phyloP scores from a whole-genome alignment of 805 yeast species.

The Pichia gijzeniarum region DNA sequence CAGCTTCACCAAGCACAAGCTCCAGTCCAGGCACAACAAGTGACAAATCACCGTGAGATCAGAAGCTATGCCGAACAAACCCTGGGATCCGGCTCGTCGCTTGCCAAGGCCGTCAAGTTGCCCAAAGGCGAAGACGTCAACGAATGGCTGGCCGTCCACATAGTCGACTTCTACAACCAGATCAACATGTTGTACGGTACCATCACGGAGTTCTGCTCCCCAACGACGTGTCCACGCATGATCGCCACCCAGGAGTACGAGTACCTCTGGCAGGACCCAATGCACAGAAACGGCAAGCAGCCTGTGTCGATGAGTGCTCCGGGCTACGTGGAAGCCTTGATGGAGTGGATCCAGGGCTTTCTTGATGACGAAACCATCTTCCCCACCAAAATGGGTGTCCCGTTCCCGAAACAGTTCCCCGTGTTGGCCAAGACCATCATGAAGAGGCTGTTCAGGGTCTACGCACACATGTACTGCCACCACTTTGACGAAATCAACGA shows the following conservation, averaged over 20 bases:
- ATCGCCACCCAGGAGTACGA: slow-evolving; percentile 96
- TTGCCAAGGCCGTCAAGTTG: slow-evolving; percentile 86
- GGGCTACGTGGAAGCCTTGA: slow-evolving; percentile 84
- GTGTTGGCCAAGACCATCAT: slow-evolving; percentile 77
- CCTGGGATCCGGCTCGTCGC: slow-evolving; percentile 83
- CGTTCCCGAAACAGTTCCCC: slow-evolving; percentile 81
- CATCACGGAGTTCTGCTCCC: slow-evolving; percentile 94
- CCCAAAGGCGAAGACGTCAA: slow-evolving; percentile 88
- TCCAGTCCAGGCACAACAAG: slow-evolving; percentile 17
- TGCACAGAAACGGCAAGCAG: slow-evolving; percentile 43
- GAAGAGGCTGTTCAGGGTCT: slow-evolving; percentile 86
- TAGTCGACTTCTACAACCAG: slow-evolving; percentile 95
- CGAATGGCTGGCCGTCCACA: slow-evolving; percentile 97
- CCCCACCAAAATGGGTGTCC: slow-evolving; percentile 87
- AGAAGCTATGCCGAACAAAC: slow-evolving; percentile 92
- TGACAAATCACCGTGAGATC: slow-evolving; percentile 56
- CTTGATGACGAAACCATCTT: slow-evolving; percentile 86
- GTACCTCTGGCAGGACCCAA: slow-evolving; percentile 90
- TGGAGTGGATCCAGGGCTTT: slow-evolving; percentile 93
- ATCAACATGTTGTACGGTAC: slow-evolving; percentile 95
- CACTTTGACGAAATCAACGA: slow-evolving; percentile 95
- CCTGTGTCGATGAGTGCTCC: slow-evolving; percentile 93
- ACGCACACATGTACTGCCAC: slow-evolving; percentile 96
- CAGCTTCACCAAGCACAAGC: slow-evolving; percentile 14
- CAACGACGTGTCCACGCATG: slow-evolving; percentile 92